Base-by-base conservation (phyloP, 2,329 filamentous ascomycete species). In the Exophiala mesophila region DNA sequence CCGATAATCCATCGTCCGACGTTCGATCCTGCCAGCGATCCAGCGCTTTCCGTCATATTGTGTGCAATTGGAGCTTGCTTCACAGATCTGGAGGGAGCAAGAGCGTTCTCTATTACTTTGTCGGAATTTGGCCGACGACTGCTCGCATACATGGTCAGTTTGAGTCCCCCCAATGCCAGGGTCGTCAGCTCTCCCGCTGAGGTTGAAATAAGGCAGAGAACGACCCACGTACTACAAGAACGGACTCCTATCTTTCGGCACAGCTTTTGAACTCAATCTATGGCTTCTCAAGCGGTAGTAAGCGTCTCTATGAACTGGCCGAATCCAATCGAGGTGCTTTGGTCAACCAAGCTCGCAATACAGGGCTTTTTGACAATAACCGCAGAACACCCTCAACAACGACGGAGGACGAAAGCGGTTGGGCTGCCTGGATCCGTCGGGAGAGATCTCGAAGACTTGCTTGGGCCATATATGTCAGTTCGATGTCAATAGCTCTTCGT, bases 1-100 rank as follows among this genome's bases (percentile, higher is more conserved):
- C 38, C 38, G 38, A 41, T 41, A 41, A 34, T 41, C 26, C 38
- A 41, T 41, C 38, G 34, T 26, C 38, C 38, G 28, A 33, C 38
- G 24, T 41, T 41, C 38, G 38, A 41, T 30, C 8, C 38, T 12
- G 38, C 38, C 29, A 41, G 34, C 32, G 38, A 41, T 33, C 38
- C 38, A 30, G 38, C 34, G 38, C 38, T 41, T 41, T 33, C 38
- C 15, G 28, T 41, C 38, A 30, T 23, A 17, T 18, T 41, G 38
- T 33, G 32, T 19, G 20, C 34, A 20, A 41, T 41, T 41, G 38
- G 38, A 34, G 38, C 38, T 33, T 41, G 38, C 38, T 41, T 33
- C 38, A 41, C 38, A 33, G 38, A 41, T 30, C 34, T 41, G 32
- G 38, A 41, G 24, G 38, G 38, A 15, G 38, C 38, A 33, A 12